Base-by-base conservation (phyloP, 2,329 filamentous ascomycete species). In the Monilinia fructigena region DNA sequence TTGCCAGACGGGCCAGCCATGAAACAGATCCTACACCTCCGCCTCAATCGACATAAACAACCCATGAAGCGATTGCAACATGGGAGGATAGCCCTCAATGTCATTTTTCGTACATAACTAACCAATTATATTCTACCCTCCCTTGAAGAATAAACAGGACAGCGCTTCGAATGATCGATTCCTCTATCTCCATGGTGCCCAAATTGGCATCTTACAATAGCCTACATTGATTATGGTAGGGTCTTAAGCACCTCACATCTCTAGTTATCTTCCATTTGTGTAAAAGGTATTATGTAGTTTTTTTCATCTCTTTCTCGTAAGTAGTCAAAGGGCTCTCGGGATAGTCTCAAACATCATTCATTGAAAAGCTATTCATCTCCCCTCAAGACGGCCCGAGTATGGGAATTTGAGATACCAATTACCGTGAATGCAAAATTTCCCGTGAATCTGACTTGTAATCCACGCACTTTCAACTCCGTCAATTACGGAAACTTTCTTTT, bases 331-430 rank as follows among this genome's bases (percentile, higher is more conserved):
- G 12, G 1, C 4, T 45, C 16, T 58, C 23, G 23, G 5, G 55
- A 58, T 14, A 45, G 10, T 28, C 11, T 20, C 6, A 18, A 3
- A 10, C 12, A 8, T 18, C 4, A 58, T 28, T 26, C 16, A 58
- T 28, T 20, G 23, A 45, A 18, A 45, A 12, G 16, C 26, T 2
- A 11, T 20, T 18, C 23, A n/a, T 20, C 8, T 42, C 8, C 14
- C 23, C 20, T 18, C 28, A 23, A 31, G 10, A 62, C 54, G 59
- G 48, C n/a, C 4, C 48, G 54, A 35, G 18, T 18, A 42, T 62
- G 59, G 59, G 42, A n/a, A 16, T 62, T 62, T 28, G 59, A 62
- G 59, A 7, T 10, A 10, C 59, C 59, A 28, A 28, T 54, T 10
- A 52, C 20, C 16, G 59, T 62, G 12, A 35, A 18, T 52, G 59